Conservation (phyloP, 2,329 filamentous ascomycete genomes). For the Fusarium humuli region DNA sequence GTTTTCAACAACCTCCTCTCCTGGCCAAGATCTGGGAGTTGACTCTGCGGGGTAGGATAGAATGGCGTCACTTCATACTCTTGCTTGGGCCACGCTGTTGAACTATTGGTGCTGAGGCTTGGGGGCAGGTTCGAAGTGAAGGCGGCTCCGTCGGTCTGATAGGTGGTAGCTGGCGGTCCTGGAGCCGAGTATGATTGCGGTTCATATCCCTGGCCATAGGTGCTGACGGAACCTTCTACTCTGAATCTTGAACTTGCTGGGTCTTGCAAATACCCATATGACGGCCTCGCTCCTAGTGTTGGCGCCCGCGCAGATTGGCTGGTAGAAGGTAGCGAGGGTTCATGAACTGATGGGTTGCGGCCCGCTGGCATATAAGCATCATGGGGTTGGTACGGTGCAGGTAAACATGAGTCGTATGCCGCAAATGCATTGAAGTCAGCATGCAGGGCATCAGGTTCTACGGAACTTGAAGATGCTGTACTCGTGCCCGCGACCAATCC, state of each 20-base stretch:
- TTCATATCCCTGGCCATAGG: slow-evolving; percentile 40
- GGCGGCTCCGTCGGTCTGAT: slow-evolving; percentile 38
- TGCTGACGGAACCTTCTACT: slow-evolving; percentile 33
- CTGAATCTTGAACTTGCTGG: slow-evolving; percentile 32
- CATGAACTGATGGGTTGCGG: slow-evolving; percentile 42
- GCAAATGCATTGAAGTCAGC: slow-evolving; percentile 65
- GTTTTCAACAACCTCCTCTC: slow-evolving; percentile 42
- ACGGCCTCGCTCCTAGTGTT: slow-evolving; percentile 28
- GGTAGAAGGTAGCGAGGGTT: slow-evolving; percentile 33
- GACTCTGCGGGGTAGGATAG: slow-evolving; percentile 37
- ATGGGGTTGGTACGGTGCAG: slow-evolving; percentile 57
- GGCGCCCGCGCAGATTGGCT: slow-evolving; percentile 34
- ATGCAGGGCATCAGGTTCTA: slow-evolving; percentile 60
- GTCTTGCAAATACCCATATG: slow-evolving; percentile 45
- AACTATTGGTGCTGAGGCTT: slow-evolving; percentile 25
- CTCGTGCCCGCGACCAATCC: slow-evolving; percentile 53
- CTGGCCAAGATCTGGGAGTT: slow-evolving; percentile 36
- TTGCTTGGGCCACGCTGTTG: slow-evolving; percentile 41
- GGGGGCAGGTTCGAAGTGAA: slow-evolving; percentile 37
- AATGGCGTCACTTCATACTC: slow-evolving; percentile 44
- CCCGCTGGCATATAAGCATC: slow-evolving; percentile 59
- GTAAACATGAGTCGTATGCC: slow-evolving; percentile 57
- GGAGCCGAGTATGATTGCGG: slow-evolving; percentile 38
- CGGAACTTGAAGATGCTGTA: slow-evolving; percentile 53
- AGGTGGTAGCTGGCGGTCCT: slow-evolving; percentile 29